These are phyloP conservation scores for Willaertia magna DNA, from an alignment of 208 protist species.

Conservation along the genomic window DNA sequence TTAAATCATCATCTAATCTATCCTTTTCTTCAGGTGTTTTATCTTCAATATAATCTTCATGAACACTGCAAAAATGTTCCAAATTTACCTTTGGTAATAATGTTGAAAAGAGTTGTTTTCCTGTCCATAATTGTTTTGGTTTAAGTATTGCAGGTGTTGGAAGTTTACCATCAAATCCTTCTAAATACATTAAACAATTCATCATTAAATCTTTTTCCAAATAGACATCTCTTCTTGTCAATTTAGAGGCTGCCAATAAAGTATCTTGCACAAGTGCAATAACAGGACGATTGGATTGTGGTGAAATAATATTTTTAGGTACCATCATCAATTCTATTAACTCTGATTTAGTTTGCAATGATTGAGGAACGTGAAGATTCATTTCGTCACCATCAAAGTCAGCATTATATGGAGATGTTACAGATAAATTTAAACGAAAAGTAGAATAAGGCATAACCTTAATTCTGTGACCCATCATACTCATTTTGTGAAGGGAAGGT, in stretches of 20 bases:
- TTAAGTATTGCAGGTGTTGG: conserved; percentile 95
- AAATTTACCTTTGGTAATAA: conserved; percentile 88
- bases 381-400: conserved; percentile 99
- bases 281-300: conserved; percentile 91
- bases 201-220: conserved; percentile 89
- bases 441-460: conserved; percentile 95
- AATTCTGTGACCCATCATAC: conserved; percentile 98
- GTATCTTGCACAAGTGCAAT: conserved; percentile 99
- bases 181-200: conserved; percentile 93
- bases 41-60: conserved; percentile 38
- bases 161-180: conserved; percentile 66
- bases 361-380: conserved; percentile 99
- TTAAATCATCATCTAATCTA: conserved; percentile 45
- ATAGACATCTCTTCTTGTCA: conserved; percentile 91
- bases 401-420: conserved; percentile 99
- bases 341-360: conserved; percentile 85
- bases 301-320: conserved; percentile 96
- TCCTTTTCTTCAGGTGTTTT: conserved; percentile 36
- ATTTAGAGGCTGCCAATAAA: conserved; percentile 74
- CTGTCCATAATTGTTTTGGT: conserved; percentile 91
- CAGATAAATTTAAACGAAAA: conserved; percentile 96
- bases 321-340: conserved; percentile 96
- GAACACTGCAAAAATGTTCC: conserved; percentile 40
- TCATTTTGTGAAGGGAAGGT: conserved; percentile 99
- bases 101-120: conserved; percentile 98